Conservation (phyloP, 208 protist genomes). For the Leishmania amazonensis region DNA sequence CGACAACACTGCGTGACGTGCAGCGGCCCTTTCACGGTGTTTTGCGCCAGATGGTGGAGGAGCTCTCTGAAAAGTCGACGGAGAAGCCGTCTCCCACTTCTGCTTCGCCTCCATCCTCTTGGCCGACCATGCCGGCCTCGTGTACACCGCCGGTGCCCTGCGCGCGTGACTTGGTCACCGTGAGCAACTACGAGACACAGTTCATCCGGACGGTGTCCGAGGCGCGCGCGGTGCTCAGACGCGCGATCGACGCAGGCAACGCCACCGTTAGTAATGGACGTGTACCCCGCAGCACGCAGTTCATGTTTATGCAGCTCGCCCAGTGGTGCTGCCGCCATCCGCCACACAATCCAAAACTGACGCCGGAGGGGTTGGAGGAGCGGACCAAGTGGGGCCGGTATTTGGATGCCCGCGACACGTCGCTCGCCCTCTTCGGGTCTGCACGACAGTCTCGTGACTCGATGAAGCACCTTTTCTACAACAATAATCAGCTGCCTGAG, state of each 20-base stretch:
- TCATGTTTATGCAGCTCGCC: slow-evolving; percentile 66
- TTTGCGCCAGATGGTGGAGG: slow-evolving; percentile 35
- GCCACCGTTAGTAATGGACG: slow-evolving; percentile 27
- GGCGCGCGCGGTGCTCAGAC: slow-evolving; percentile 60
- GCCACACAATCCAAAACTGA: slow-evolving; percentile 77
- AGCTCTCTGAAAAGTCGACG: slow-evolving; percentile 11
- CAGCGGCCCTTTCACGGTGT: slow-evolving; percentile 40
- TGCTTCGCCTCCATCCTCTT: background rate
- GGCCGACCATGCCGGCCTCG: slow-evolving; percentile 14
- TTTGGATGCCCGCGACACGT: slow-evolving; percentile 83
- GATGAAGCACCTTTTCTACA: slow-evolving; percentile 90
- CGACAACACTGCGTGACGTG: slow-evolving; percentile 34
- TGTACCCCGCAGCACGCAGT: slow-evolving; percentile 45
- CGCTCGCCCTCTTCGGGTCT: slow-evolving; percentile 86
- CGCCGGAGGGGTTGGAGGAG: slow-evolving; percentile 65
- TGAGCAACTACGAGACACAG: slow-evolving; percentile 54
- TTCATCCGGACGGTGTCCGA: slow-evolving; percentile 64
- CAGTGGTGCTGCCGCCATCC: slow-evolving; percentile 79
- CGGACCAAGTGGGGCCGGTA: slow-evolving; percentile 80
- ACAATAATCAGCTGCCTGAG: slow-evolving; percentile 68
- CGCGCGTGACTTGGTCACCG: slow-evolving; percentile 46
- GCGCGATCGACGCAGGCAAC: slow-evolving; percentile 45
- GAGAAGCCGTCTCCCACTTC: background rate
- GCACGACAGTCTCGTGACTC: slow-evolving; percentile 78
- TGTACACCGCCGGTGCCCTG: slow-evolving; percentile 23